Conservation (phyloP, 495 filamentous ascomycete species). For the Filosporella fistucella region DNA sequence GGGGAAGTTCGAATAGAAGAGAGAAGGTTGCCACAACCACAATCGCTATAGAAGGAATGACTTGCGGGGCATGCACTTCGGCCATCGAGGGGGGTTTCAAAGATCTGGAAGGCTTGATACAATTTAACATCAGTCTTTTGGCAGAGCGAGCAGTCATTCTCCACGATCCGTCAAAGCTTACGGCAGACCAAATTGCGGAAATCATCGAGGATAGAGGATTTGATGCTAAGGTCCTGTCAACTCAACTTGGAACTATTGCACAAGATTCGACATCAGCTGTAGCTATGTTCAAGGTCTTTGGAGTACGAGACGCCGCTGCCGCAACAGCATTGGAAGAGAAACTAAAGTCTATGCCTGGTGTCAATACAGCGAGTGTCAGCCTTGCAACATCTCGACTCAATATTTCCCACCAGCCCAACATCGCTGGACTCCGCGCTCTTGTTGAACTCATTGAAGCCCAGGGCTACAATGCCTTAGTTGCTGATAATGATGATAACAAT, state of each 20-base stretch:
- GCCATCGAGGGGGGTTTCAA: slow-evolving; percentile 81
- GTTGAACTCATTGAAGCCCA: slow-evolving; percentile 76
- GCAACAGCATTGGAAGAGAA: slow-evolving; percentile 68
- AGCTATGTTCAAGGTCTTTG: slow-evolving; percentile 79
- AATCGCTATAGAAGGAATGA: slow-evolving; percentile 93
- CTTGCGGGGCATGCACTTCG: slow-evolving; percentile 90
- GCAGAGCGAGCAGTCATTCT: slow-evolving; percentile 88
- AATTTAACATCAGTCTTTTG: slow-evolving; percentile 91
- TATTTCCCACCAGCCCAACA: slow-evolving; percentile 63
- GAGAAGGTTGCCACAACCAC: slow-evolving; percentile 62
- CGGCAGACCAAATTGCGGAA: slow-evolving; percentile 72
- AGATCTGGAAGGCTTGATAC: slow-evolving; percentile 65
- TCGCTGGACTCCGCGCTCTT: slow-evolving; percentile 73
- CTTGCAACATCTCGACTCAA: slow-evolving; percentile 61
- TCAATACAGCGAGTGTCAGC: slow-evolving; percentile 68
- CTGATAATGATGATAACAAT: slow-evolving; percentile 92
- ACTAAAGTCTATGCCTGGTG: slow-evolving; percentile 60
- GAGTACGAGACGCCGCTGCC: slow-evolving; percentile 62
- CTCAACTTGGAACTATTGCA: slow-evolving; percentile 38
- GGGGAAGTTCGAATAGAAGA: slow-evolving; percentile 8
- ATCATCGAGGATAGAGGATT: slow-evolving; percentile 91
- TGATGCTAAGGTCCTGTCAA: slow-evolving; percentile 76
- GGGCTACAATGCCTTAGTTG: slow-evolving; percentile 83
- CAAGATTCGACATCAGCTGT: slow-evolving; percentile 43
- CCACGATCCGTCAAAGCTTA: slow-evolving; percentile 67